A percentile compares a stretch with the other conserved stretches of the same genome.
Conservation (phyloP, 495 filamentous ascomycete genomes). For the Copromyces sp. region DNA sequence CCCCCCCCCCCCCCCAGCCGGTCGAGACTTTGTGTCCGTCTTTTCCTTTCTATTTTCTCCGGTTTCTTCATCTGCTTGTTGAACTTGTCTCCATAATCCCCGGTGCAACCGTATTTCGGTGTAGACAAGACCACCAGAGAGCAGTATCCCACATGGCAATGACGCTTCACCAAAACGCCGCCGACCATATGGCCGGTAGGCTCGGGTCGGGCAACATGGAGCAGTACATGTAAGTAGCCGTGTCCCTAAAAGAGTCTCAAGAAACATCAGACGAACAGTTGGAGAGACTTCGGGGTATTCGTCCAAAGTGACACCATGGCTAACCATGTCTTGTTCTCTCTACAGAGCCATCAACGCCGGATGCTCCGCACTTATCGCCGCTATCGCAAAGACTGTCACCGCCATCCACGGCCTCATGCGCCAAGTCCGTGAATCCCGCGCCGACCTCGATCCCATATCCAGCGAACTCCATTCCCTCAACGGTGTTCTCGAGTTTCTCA, state of each 20-base stretch:
- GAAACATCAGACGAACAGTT: background rate
- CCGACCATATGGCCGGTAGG: background rate
- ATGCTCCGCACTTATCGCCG: constrained; percentile 29
- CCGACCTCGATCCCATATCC: constrained; percentile 36
- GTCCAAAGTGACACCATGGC: background rate
- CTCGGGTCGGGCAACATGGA: background rate
- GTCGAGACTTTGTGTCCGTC: background rate
- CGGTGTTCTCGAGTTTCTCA: constrained; percentile 32
- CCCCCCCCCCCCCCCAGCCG: background rate
- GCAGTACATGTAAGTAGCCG: background rate
- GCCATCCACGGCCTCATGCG: constrained; percentile 30
- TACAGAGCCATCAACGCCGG: constrained; percentile 31
- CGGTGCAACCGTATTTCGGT: background rate
- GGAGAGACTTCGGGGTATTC: background rate
- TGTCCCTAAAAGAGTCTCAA: background rate
- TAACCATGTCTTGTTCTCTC: background rate
- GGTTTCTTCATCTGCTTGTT: background rate
- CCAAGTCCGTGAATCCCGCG: constrained; percentile 35
- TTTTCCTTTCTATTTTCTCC: background rate
- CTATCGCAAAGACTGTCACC: constrained; percentile 22
- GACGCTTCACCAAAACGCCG: background rate
- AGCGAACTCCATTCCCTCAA: constrained; percentile 40
- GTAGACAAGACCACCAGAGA: background rate
- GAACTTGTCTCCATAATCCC: background rate
- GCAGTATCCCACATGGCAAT: background rate